A percentile compares a stretch with the other conserved stretches of the same genome.
Conservation (phyloP, 192 early-diverging fungal genomes). For the Coemansia sp. region DNA sequence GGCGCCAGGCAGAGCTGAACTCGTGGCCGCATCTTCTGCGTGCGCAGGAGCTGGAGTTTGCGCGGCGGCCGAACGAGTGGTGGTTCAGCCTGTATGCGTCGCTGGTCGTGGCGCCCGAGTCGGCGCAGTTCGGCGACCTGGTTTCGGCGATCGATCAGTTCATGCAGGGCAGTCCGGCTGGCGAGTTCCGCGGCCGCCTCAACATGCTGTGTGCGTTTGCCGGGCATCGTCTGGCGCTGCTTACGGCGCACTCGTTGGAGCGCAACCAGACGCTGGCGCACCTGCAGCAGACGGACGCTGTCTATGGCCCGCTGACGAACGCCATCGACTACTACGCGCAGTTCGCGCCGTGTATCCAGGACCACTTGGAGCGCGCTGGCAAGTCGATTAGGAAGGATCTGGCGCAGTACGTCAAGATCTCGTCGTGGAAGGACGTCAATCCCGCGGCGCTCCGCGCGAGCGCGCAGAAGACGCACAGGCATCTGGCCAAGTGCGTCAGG, state of each 20-base stretch:
- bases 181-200: constrained; percentile 76
- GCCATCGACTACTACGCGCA: constrained; percentile 79
- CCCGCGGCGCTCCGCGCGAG: constrained; percentile 85
- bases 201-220: constrained; percentile 63
- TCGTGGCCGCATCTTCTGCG: constrained; percentile 85
- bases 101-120: constrained; percentile 18
- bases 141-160: constrained; percentile 79
- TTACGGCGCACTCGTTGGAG: constrained; percentile 2
- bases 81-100: constrained; percentile 83
- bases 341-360: constrained; percentile 59
- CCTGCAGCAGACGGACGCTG: constrained; percentile 12
- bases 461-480: constrained; percentile 87
- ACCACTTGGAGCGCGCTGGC: constrained; percentile 57
- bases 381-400: constrained; percentile 85
- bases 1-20: constrained; percentile 89
- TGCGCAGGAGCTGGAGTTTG: constrained; percentile 71
- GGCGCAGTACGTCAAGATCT: constrained; percentile 91
- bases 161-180: constrained; percentile 68
- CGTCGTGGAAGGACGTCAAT: constrained; percentile 96
- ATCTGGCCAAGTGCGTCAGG: constrained; percentile 85
- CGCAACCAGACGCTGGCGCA: not conserved
- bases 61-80: constrained; percentile 63
- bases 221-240: constrained; percentile 22
- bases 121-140: constrained; percentile 22
- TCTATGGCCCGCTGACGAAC: constrained; percentile 57